Evolutionary conservation across 2,329 filamentous ascomycete species (phyloP).

Genomic region (Parascedosporium putredinis): DNA sequence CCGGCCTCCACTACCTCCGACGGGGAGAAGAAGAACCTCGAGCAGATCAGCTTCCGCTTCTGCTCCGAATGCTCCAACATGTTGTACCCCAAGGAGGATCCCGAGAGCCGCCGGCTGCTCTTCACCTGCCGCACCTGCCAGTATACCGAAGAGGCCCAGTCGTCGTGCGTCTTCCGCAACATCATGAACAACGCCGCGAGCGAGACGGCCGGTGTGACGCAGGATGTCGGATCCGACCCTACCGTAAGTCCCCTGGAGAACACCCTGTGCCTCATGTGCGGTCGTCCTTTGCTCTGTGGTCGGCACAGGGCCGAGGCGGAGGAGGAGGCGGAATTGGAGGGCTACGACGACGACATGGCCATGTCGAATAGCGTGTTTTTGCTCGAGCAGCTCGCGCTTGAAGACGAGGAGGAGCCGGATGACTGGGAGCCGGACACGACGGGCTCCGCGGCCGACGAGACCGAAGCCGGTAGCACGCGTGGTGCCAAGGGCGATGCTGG

Average conservation of each 20-base stretch:
- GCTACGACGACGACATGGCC: not conserved
- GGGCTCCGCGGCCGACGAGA: not conserved
- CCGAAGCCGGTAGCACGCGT: not conserved
- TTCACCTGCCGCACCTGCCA: conserved; percentile 95
- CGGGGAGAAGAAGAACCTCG: conserved; percentile 36
- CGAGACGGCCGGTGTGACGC: conserved; percentile 93
- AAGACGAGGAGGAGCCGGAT: not conserved
- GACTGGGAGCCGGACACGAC: conserved; percentile 2
- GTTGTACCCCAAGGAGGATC: conserved; percentile 94
- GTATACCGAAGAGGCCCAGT: conserved; percentile 76
- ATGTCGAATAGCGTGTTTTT: not conserved
- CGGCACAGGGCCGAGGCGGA: conserved; percentile 9
- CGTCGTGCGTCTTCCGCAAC: conserved; percentile 92
- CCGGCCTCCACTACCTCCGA: conserved; percentile 27
- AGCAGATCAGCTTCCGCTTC: conserved; percentile 94
- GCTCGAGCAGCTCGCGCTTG: not conserved
- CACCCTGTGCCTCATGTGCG: conserved; percentile 36
- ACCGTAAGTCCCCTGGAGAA: conserved; percentile 69
- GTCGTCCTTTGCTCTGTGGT: conserved; percentile 17
- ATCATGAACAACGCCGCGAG: conserved; percentile 82
- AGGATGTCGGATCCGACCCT: conserved; percentile 94
- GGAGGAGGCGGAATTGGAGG: not conserved
- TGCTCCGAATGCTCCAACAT: conserved; percentile 99
- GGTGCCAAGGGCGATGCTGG: not conserved
- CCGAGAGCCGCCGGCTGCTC: conserved; percentile 70